Evolutionary conservation across 2,329 filamentous ascomycete species (phyloP).

Genomic region (Paramyrothecium roridum): DNA sequence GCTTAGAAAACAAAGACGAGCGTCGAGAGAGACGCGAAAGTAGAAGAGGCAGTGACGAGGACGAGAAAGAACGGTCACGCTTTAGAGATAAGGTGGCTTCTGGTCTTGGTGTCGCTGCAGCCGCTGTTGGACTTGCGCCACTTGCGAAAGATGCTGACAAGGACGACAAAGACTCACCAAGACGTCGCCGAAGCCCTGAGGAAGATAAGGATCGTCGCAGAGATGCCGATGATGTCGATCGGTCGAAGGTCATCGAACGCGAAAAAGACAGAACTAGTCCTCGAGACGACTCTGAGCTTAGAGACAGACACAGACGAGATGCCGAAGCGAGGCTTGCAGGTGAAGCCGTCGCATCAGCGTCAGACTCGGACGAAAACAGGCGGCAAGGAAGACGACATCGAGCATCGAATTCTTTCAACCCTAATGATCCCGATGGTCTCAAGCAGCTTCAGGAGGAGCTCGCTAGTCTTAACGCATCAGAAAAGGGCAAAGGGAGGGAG

Average conservation of each 20-base stretch:
- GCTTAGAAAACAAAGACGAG: conserved; percentile 19
- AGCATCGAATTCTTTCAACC: conserved; percentile 43
- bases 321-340: conserved; percentile 32
- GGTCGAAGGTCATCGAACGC: conserved; percentile 4
- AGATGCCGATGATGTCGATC: conserved; percentile 14
- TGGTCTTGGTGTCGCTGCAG: conserved; percentile 46
- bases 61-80: conserved; percentile 38
- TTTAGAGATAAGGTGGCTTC: conserved; percentile 45
- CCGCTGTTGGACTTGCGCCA: conserved; percentile 41
- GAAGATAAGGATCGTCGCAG: conserved; percentile 22
- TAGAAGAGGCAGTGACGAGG: conserved; percentile 26
- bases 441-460: conserved; percentile 48
- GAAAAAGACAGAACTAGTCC: neutral
- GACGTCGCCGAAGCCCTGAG: conserved; percentile 24
- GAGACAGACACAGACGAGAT: conserved; percentile 32
- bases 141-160: conserved; percentile 33
- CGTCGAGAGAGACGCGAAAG: conserved; percentile 25
- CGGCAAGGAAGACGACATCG: conserved; percentile 33
- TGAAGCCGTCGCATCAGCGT: conserved; percentile 28
- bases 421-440: conserved; percentile 49
- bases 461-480: conserved; percentile 33
- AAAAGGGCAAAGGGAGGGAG: conserved; percentile 19
- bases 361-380: conserved; percentile 40
- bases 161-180: conserved; percentile 20
- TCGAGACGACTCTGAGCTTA: conserved; percentile 9